Evolutionary conservation across 805 yeast species (phyloP), one percentile per base, ranked within the genome.

Genomic region (Saturnispora mendoncae): DNA sequence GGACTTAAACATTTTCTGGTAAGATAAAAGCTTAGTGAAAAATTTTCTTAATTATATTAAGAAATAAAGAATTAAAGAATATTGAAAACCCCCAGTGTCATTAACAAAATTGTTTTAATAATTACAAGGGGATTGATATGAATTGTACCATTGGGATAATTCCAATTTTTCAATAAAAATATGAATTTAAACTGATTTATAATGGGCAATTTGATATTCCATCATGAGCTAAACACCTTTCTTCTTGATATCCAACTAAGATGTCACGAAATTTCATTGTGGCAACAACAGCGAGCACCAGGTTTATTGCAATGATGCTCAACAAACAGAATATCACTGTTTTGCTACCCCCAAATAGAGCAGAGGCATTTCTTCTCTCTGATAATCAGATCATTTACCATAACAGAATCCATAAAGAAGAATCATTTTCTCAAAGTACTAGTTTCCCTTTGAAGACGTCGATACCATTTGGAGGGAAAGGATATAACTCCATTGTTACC

Each of bases 311-410:
- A 15, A n/a, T 18, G 17, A 18, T 35, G 38, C 30, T 35, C 10
- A 5, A 6, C 7, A 25, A 13, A 15, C 3, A 17, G 14, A 8
- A 7, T 35, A 17, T 24, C 25, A 32, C 38, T 2, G 19, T 33
- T 19, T 17, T 33, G 9, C 27, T 33, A 9, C 36, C 36, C 4
- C 36, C 36, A 3, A 6, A n/a, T 4, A n/a, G 12, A 21, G 36
- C 36, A 20, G 36, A 33, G 17, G 21, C 41, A 10, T 38, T 38
- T 38, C 27, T 38, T 17, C 18, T 38, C 23, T 19, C 24, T 6
- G 41, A 38, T 27, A 17, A 18, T 3, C 36, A 31, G 28, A 15
- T 38, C 7, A 19, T 19, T 6, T 38, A 38, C 26, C 26, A 25
- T 4, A 38, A 38, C 23, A 38, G 36, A 26, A 31, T 38, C 20